Evolutionary conservation across 1,139 yeast genomes (phyloP).

Genomic region (Hyphopichia buzzinii): DNA sequence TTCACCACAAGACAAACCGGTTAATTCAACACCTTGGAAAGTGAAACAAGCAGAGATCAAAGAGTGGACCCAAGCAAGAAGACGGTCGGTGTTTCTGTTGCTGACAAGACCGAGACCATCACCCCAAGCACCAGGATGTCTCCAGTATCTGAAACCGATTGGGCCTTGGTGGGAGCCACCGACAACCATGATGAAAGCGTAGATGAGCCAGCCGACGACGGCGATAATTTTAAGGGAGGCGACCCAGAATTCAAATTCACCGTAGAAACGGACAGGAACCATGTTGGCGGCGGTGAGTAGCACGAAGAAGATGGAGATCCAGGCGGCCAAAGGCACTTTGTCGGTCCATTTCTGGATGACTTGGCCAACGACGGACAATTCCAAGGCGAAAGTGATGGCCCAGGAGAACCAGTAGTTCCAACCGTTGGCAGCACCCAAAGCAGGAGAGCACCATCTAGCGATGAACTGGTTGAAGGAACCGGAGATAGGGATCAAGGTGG

Average conservation of each 20-base stretch:
- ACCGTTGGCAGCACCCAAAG: conserved; percentile 78
- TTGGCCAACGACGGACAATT: conserved; percentile 77
- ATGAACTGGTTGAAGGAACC: conserved; percentile 59
- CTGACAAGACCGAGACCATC: conserved; percentile 48
- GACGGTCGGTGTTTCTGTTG: conserved; percentile 51
- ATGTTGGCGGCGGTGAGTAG: conserved; percentile 33
- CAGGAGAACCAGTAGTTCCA: conserved; percentile 87
- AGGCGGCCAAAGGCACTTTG: conserved; percentile 68
- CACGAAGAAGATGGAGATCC: conserved; percentile 69
- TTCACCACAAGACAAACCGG: conserved; percentile 90
- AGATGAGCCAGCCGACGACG: conserved; percentile 67
- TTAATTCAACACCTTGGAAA: conserved; percentile 76
- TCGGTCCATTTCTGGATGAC: conserved; percentile 73
- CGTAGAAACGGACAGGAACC: conserved; percentile 45
- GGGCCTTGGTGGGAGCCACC: conserved; percentile 65
- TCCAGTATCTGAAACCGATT: conserved; percentile 87
- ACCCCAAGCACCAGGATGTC: conserved; percentile 88
- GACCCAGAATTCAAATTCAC: conserved; percentile 48
- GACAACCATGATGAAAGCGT: conserved; percentile 67
- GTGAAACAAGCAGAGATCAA: conserved; percentile 75
- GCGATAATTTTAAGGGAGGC: conserved; percentile 69
- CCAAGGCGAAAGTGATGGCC: conserved; percentile 83
- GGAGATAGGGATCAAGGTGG: conserved; percentile 65
- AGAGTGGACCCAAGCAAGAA: conserved; percentile 64
- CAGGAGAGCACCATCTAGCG: conserved; percentile 64